Evolutionary conservation across 2,329 filamentous ascomycete genomes (phyloP), one percentile per base, ranked within the genome.

Genomic region (Calonectria multiphialidica): DNA sequence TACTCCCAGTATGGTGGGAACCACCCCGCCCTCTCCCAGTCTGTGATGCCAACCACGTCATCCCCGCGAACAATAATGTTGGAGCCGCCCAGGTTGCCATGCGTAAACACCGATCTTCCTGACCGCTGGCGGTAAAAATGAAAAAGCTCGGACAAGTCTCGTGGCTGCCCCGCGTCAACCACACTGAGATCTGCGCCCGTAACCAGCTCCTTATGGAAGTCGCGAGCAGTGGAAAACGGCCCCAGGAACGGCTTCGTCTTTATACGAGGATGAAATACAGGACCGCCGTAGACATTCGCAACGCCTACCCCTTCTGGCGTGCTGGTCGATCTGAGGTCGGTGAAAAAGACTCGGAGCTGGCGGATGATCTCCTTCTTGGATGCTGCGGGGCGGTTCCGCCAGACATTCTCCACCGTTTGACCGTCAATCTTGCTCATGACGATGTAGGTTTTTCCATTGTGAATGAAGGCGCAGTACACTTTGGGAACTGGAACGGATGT

Each of bases 401-500:
- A 75, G 1, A 71, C 71, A 12, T 75, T 59, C 15, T 77, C 44
- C 37, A 77, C 75, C 23, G 35, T 72, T 30, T 71, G 57, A 5
- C 75, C 77, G 35, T 73, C 69, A 16, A 78, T 50, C 28, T 67
- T 76, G 12, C 75, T 71, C 76, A 78, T 79, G 4, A 77, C 45
- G 8, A 79, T 71, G 53, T 69, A 55, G 7, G 63, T 55, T 23
- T 74, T 37, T 2, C 72, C 71, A 18, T 75, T 69, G 45, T 69
- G 65, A 18, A n/a, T 42, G 30, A 73, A 73, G 30, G 71, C 68
- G 25, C 66, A 71, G 42, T 74, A 64, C 13, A 72, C 67, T 25
- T 72, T 25, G 5, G 70, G 72, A 21, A 72, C 64, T 10, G 70
- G 70, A n/a, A 74, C 70, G 12, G 70, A 57, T 2, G 72, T 70